phyloP scores from a whole-genome alignment of 495 filamentous ascomycete species.

The Penicillium paxilli region DNA sequence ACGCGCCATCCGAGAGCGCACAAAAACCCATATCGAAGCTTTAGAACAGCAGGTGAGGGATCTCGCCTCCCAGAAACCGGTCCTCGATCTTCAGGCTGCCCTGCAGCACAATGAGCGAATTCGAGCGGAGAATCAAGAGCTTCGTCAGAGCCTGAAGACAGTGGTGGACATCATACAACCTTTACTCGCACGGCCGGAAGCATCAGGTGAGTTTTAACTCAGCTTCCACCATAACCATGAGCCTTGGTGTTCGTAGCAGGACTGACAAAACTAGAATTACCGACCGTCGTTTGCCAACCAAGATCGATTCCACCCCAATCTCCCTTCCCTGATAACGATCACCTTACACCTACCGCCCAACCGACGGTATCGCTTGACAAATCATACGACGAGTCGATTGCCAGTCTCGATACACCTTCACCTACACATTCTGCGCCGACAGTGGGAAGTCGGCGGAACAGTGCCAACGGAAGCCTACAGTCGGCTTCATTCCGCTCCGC shows the following conservation, averaged over 20 bases:
- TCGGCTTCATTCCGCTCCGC: slow-evolving; percentile 31
- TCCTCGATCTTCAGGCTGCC: slow-evolving; percentile 72
- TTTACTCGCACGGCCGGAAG: slow-evolving; percentile 40
- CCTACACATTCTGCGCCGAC: slow-evolving; percentile 36
- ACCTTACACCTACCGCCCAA: slow-evolving; percentile 18
- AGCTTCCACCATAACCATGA: no score
- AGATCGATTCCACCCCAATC: slow-evolving; percentile 23
- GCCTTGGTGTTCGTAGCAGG: not conserved
- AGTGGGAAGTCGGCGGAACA: slow-evolving; percentile 29
- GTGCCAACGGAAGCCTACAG: slow-evolving; percentile 19
- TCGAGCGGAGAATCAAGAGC: slow-evolving; percentile 68
- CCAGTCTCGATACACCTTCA: slow-evolving; percentile 36
- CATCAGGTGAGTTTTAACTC: slow-evolving; percentile 27
- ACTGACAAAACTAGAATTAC: slow-evolving; percentile 17
- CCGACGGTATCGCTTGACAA: slow-evolving; percentile 18
- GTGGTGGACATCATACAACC: slow-evolving; percentile 68
- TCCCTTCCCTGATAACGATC: slow-evolving; percentile 26
- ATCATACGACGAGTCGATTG: slow-evolving; percentile 32
- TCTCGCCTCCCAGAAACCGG: slow-evolving; percentile 73
- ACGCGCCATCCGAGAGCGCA: slow-evolving; percentile 79
- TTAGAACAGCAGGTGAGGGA: slow-evolving; percentile 72
- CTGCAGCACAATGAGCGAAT: slow-evolving; percentile 68
- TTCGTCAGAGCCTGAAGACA: slow-evolving; percentile 59
- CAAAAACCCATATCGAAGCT: slow-evolving; percentile 75
- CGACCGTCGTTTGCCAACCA: slow-evolving; percentile 13